A percentile compares a stretch with the other conserved stretches of the same genome.
Conservation (phyloP, 306 rosid genomes). For the Cucurbita pepo region DNA sequence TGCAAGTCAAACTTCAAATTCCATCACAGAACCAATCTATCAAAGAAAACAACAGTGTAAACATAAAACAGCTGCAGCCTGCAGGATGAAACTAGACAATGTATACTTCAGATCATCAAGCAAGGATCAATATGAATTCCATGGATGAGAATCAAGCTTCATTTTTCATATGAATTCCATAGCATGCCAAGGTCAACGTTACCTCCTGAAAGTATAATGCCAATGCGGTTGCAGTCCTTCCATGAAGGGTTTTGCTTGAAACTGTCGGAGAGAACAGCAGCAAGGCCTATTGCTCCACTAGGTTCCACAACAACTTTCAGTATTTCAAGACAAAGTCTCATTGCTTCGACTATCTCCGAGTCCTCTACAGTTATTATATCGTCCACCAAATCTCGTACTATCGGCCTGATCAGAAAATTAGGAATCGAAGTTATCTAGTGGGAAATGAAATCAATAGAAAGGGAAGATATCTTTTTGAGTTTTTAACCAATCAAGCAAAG, state of each 20-base stretch:
- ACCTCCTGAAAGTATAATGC: conserved; percentile 79
- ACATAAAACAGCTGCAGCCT: not conserved
- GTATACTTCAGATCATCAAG: not conserved
- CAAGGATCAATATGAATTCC: not conserved
- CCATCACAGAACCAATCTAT: not conserved
- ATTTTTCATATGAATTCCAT: conserved; percentile 49
- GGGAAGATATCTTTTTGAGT: not conserved
- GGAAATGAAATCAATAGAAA: not conserved
- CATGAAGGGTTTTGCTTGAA: conserved; percentile 54
- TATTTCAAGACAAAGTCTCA: conserved; percentile 63
- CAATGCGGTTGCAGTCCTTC: conserved; percentile 56
- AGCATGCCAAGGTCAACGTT: conserved; percentile 59
- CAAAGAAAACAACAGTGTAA: not conserved
- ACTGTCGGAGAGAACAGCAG: conserved; percentile 64
- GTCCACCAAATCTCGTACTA: conserved; percentile 73
- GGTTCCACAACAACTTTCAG: conserved; percentile 78
- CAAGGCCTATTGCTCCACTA: conserved; percentile 94
- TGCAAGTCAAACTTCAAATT: not conserved
- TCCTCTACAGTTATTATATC: conserved; percentile 64
- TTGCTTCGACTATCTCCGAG: conserved; percentile 59
- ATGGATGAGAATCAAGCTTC: conserved; percentile 1
- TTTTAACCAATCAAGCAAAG: not conserved
- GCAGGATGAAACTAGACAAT: not conserved
- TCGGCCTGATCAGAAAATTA: conserved; percentile 40
- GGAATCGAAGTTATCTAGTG: not conserved